phyloP scores from a whole-genome alignment of 768 basidiomycete species.

The Tephrocybe sp. region DNA sequence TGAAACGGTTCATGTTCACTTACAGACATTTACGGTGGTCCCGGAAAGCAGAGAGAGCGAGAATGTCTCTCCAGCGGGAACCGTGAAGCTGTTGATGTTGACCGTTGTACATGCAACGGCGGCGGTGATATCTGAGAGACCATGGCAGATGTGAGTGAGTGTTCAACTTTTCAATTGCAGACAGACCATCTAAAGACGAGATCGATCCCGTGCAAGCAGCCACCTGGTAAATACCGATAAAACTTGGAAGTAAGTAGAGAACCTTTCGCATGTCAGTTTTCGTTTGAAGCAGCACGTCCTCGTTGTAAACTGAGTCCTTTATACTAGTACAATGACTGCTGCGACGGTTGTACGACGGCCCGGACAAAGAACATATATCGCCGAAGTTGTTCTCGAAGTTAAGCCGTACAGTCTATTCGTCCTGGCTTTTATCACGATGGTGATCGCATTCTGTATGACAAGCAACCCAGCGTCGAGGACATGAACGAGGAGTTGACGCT shows the following conservation, averaged over 20 bases:
- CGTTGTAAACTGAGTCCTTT: neutral
- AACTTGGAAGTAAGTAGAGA: too few relatives aligned
- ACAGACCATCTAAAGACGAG: conserved; percentile 39
- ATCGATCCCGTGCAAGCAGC: conserved; percentile 38
- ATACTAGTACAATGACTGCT: neutral
- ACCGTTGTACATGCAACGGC: conserved; percentile 58
- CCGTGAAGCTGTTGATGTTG: conserved; percentile 54
- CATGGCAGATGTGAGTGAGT: neutral
- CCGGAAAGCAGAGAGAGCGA: conserved; percentile 42
- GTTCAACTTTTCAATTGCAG: too few relatives aligned
- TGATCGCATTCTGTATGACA: too few relatives aligned
- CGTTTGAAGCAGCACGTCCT: conserved; percentile 25
- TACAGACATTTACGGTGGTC: conserved; percentile 58
- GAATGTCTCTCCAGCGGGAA: conserved; percentile 51
- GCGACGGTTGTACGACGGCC: conserved; percentile 15
- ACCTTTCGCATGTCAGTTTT: too few relatives aligned
- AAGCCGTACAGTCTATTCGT: neutral
- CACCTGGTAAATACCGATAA: too few relatives aligned
- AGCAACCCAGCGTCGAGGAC: too few relatives aligned
- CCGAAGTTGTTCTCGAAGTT: conserved; percentile 4
- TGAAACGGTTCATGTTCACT: conserved; percentile 17
- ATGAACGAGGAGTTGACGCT: too few relatives aligned
- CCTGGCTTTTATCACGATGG: too few relatives aligned
- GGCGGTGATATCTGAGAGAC: conserved; percentile 35
- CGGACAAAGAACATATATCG: neutral